Percentiles rank a stretch among this genome's conserved stretches.
Conservation (phyloP, 2,329 filamentous ascomycete genomes). For the Diaporthe citri region DNA sequence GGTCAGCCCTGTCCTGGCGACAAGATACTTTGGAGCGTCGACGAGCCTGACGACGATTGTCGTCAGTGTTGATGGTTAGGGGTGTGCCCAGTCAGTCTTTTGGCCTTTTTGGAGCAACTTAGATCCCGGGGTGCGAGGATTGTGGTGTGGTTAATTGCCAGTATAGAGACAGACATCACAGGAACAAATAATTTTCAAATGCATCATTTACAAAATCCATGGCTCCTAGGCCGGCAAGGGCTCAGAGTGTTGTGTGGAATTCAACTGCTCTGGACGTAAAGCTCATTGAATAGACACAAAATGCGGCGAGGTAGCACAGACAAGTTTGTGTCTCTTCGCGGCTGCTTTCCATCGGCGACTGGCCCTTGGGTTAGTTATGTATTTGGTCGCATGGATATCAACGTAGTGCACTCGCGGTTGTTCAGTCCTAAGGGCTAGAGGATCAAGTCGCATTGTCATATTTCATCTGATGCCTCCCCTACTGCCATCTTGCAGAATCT, state of each 20-base stretch:
- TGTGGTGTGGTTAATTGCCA: neutral
- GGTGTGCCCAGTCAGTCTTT: neutral
- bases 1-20: conserved; percentile 29
- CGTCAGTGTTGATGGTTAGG: conserved; percentile 31
- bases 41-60: conserved; percentile 34
- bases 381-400: neutral
- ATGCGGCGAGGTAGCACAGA: neutral
- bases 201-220: neutral
- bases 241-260: no score
- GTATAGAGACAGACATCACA: neutral
- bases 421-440: neutral
- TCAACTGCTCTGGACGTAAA: neutral
- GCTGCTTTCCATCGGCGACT: neutral
- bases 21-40: conserved; percentile 30
- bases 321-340: neutral
- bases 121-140: neutral
- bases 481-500: neutral
- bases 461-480: neutral
- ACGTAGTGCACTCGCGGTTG: neutral
- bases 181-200: neutral
- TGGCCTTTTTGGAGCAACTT: neutral
- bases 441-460: neutral
- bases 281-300: neutral
- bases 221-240: no score
- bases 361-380: neutral